Base-by-base conservation (phyloP, 106 monocot species). In the Dendrobium huoshanense region DNA sequence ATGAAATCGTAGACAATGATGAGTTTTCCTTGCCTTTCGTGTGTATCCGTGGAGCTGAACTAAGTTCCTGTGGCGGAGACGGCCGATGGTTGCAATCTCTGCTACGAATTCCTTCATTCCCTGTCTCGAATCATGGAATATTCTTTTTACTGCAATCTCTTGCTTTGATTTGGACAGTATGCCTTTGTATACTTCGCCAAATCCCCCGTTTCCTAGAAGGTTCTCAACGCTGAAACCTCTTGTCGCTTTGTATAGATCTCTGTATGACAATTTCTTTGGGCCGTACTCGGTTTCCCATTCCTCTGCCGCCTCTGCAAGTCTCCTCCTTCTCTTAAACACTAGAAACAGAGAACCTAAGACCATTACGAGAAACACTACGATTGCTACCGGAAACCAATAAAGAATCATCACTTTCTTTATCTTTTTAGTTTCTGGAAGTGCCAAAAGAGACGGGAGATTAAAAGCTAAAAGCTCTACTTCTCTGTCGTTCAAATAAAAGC, bases 11-110 rank as follows among this genome's bases (percentile, higher is more conserved):
- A n/a, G n/a, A n/a, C n/a, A n/a, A n/a, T n/a, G n/a, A n/a, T n/a
- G n/a, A n/a, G n/a, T n/a, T n/a, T n/a, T n/a, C n/a, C n/a, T n/a
- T n/a, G n/a, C n/a, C n/a, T n/a, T n/a, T n/a, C n/a, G n/a, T n/a
- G n/a, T n/a, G n/a, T n/a, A n/a, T n/a, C n/a, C n/a, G n/a, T n/a
- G n/a, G n/a, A n/a, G n/a, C n/a, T n/a, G n/a, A n/a, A n/a, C n/a
- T n/a, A n/a, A n/a, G n/a, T n/a, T n/a, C n/a, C n/a, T n/a, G n/a
- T n/a, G n/a, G n/a, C n/a, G n/a, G n/a, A n/a, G n/a, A n/a, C 25
- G 79, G 13, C 96, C 90, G 75, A 96, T 90, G 83, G 88, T 96
- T 0, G 87, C 92, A 44, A 96, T 92, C 84, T 96, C 93, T 10
- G 93, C 82, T 8, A 94, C 88, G 83, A 96, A 96, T 55, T 96